Conservation (phyloP, 164 flowering plant species). For the Vitis amurensis region DNA sequence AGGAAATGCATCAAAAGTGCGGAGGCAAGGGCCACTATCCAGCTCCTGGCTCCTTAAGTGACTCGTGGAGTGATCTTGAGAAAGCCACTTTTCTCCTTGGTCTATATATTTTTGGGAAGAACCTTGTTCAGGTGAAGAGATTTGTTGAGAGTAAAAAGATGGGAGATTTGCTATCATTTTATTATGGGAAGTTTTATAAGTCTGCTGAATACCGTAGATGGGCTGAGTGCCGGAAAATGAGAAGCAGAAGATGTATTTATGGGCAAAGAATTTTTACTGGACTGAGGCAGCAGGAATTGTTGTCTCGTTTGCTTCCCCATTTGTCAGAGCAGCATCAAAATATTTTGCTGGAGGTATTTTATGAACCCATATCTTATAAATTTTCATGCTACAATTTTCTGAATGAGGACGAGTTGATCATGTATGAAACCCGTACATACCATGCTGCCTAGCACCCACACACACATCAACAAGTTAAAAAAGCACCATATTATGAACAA, state of each 20-base stretch:
- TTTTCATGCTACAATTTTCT: not conserved
- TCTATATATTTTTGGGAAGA: constrained; percentile 86
- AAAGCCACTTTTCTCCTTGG: constrained; percentile 70
- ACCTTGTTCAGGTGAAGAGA: constrained; percentile 54
- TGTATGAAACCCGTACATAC: not conserved
- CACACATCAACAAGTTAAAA: no score
- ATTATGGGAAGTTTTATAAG: constrained; percentile 79
- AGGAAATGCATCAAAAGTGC: constrained; percentile 1
- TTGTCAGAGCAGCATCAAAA: constrained; percentile 47
- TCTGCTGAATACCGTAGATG: constrained; percentile 59
- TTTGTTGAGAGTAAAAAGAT: constrained; percentile 63
- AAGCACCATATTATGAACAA: no score
- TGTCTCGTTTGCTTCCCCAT: constrained; percentile 59
- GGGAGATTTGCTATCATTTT: constrained; percentile 65
- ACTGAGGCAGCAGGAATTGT: constrained; percentile 72
- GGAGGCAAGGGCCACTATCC: constrained; percentile 14
- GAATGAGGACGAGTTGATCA: not conserved
- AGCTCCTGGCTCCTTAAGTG: constrained; percentile 48
- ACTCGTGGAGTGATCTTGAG: constrained; percentile 66
- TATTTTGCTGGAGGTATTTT: constrained; percentile 62
- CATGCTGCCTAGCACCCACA: not conserved
- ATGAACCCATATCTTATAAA: not conserved
- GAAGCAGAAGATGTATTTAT: constrained; percentile 50
- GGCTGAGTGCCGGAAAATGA: constrained; percentile 61
- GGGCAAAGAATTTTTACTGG: constrained; percentile 79